Percentiles rank a stretch among this genome's conserved stretches.
Evolutionary conservation across 2,329 filamentous ascomycete genomes (phyloP).

Genomic region (Chrysoporthe puriensis): DNA sequence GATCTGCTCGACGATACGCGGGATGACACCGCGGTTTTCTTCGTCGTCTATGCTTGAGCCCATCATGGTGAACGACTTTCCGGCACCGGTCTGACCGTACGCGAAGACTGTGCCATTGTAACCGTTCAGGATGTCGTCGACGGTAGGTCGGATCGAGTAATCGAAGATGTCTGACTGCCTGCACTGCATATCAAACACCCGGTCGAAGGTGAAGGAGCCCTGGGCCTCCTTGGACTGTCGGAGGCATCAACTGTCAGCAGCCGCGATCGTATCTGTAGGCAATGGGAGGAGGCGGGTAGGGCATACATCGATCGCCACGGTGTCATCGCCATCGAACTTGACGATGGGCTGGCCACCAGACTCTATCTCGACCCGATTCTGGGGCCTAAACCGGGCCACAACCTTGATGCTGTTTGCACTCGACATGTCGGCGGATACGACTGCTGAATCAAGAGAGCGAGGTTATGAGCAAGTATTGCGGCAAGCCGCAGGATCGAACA

Average conservation of each 20-base stretch:
- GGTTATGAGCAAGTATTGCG: slow-evolving; percentile 34
- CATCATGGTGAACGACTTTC: slow-evolving; percentile 99
- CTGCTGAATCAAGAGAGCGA: slow-evolving; percentile 33
- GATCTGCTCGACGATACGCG: slow-evolving; percentile 95
- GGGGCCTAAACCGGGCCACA: slow-evolving; percentile 95
- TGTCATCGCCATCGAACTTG: slow-evolving; percentile 84
- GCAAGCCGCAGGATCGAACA: slow-evolving; percentile 20
- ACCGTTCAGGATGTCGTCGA: slow-evolving; percentile 97
- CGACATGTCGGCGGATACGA: slow-evolving; percentile 52
- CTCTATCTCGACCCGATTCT: slow-evolving; percentile 91
- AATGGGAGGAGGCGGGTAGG: background rate
- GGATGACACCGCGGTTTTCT: slow-evolving; percentile 88
- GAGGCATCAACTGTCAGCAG: slow-evolving; percentile 5
- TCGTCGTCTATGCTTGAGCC: slow-evolving; percentile 91
- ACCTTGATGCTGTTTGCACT: slow-evolving; percentile 76
- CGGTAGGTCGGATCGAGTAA: slow-evolving; percentile 93
- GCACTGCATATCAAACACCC: slow-evolving; percentile 93
- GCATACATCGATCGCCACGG: slow-evolving; percentile 81
- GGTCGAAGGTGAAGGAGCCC: slow-evolving; percentile 93
- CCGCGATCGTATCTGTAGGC: background rate
- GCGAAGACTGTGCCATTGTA: slow-evolving; percentile 99
- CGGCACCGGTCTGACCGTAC: slow-evolving; percentile 96
- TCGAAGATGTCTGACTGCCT: slow-evolving; percentile 94
- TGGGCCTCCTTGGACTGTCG: slow-evolving; percentile 77
- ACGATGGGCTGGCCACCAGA: slow-evolving; percentile 93